Base-by-base conservation (phyloP, 805 yeast species). In the Yarrowia sp. region DNA sequence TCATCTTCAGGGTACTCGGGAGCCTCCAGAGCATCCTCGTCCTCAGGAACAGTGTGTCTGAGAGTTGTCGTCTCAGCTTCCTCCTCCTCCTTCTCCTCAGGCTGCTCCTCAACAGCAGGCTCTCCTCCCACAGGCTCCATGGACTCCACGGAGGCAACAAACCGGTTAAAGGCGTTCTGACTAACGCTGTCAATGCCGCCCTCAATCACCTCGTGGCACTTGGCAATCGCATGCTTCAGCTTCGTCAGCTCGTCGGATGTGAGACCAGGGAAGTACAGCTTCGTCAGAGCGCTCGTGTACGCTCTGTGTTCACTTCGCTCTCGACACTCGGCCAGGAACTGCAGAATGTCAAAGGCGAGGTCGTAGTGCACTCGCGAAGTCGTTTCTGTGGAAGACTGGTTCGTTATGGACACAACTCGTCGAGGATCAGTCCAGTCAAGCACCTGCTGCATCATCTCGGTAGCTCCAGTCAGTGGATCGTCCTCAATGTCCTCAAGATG, bases 361-460 rank as follows among this genome's bases (percentile, higher is more conserved):
- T 55, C 29, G 47, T 55, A 55, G 38, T 55, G 61, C 4, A 55
- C 61, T 14, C 61, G 46, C 19, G 61, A 55, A 36, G 14, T 36
- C 6, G 61, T 38, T 10, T 38, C 47, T 12, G 36, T 27, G 2
- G 61, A 55, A 21, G 36, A 18, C 22, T 14, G 12, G 9, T 55
- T 38, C 8, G 35, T 55, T 9, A 38, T 29, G 6, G 47, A 38
- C 3, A 66, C 68, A 9, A 66, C 61, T 19, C 66, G 61, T 19
- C 47, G 55, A 3, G 97, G 96, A 70, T 90, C 93, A 18, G 96
- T 87, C 96, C 97, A 90, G 68, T 84, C 83, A 22, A 87, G 76
- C 49, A 93, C 73, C 68, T 89, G 96, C 65, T 85, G 90, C 31
- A 87, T 74, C 2, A 88, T 81, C 9, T 77, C 76, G 12, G 79